Evolutionary conservation across 192 early-diverging fungal genomes (phyloP).

Genomic region (Helicostylum pulchrum): DNA sequence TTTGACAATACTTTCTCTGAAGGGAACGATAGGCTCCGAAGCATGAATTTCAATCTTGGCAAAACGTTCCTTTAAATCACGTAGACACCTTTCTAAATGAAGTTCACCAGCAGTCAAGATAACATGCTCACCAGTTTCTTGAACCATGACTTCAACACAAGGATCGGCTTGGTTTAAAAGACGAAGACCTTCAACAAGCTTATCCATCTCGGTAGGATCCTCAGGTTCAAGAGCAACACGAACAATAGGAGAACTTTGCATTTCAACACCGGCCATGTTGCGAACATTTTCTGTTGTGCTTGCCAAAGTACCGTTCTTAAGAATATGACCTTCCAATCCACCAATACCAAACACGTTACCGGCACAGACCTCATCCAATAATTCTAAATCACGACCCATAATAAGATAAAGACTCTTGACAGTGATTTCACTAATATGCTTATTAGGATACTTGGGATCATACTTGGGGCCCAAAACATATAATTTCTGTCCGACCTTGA

Average conservation of each 20-base stretch:
- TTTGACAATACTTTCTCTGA: constrained; percentile 85
- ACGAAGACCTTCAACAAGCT: constrained; percentile 81
- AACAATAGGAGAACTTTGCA: constrained; percentile 84
- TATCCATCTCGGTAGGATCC: constrained; percentile 85
- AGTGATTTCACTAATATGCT: constrained; percentile 66
- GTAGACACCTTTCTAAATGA: constrained; percentile 93
- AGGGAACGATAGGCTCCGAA: constrained; percentile 94
- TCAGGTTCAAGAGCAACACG: constrained; percentile 93
- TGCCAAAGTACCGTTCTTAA: constrained; percentile 92
- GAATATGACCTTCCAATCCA: constrained; percentile 80
- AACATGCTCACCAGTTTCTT: constrained; percentile 96
- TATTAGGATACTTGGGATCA: constrained; percentile 57
- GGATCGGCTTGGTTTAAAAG: constrained; percentile 95
- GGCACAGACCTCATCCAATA: constrained; percentile 80
- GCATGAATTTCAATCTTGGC: constrained; percentile 92
- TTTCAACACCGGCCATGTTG: constrained; percentile 69
- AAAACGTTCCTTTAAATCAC: constrained; percentile 91
- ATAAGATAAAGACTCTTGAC: constrained; percentile 86
- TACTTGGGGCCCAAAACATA: constrained; percentile 95
- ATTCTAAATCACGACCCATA: constrained; percentile 94
- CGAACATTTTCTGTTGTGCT: constrained; percentile 63
- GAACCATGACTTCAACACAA: constrained; percentile 84
- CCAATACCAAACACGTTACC: constrained; percentile 97
- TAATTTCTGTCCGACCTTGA: constrained; percentile 81
- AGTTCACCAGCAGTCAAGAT: constrained; percentile 96